Evolutionary conservation across 2,329 filamentous ascomycete genomes (phyloP), one percentile per base, ranked within the genome.

Genomic region (Fusarium tricinctum): DNA sequence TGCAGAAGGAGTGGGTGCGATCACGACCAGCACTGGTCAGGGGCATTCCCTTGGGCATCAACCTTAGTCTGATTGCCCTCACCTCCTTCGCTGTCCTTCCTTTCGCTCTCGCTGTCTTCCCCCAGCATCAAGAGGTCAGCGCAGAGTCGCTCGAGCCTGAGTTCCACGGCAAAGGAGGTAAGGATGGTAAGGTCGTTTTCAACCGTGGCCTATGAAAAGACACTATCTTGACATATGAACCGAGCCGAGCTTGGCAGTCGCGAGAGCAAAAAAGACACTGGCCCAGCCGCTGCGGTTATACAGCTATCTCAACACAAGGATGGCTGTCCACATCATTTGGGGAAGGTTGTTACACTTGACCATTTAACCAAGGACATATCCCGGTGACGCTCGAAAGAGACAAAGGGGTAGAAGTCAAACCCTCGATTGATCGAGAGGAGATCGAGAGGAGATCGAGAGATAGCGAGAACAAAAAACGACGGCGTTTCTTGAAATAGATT

Each of bases 11-110:
- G 62, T 98, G 93, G 93, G 81, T 98, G 73, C 89, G 89, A 81
- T 84, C 85, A 66, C 88, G 92, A 69, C 96, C 95, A 8, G 85
- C 90, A 61, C 84, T 94, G 80, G 74, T 73, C 55, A 76, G 76
- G 57, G 68, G 73, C 7, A 74, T 81, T 22, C 91, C 93, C 13
- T 82, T 92, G 58, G 93, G 94, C 1, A 83, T 97, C 45, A 99
- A 99, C 80, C 80, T 99, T 66, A 93, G 89, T 1, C 80, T 99
- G 72, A 97, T 99, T 73, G 84, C 97, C 52, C 87, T 88, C 3
- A 97, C 95, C 22, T 96, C 92, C 72, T 88, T 97, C 64, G 92
- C 94, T 71, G 96, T 95, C 12, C 83, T 99, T 73, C 96, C 96
- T 39, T 83, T 98, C 66, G 96, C 96, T 17, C 83, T 99, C 51